Evolutionary conservation across 208 protist species (phyloP).

Genomic region (Leishmania mexicana): DNA sequence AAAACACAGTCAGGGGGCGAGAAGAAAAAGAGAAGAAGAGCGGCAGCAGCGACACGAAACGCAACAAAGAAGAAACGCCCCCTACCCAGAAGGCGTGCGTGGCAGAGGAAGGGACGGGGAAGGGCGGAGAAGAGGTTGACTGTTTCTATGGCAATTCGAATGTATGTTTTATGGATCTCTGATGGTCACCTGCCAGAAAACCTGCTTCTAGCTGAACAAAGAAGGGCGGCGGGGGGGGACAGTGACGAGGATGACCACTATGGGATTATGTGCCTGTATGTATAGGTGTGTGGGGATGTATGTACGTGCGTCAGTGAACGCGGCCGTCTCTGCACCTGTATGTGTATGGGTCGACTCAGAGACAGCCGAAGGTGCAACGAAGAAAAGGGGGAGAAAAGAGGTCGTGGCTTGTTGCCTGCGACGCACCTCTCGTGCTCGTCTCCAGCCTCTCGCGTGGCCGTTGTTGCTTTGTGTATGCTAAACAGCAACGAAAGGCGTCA

Average conservation of each 20-base stretch:
- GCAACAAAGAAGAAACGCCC: too few relatives aligned
- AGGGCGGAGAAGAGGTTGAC: not conserved
- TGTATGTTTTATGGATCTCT: not conserved
- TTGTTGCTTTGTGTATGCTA: not conserved
- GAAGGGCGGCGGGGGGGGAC: not conserved
- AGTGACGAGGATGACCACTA: not conserved
- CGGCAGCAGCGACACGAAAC: not conserved
- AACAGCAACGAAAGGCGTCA: not conserved
- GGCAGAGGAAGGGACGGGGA: not conserved
- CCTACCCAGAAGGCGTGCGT: not conserved
- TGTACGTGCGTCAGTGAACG: not conserved
- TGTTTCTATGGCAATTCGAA: not conserved
- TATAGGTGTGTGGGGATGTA: slow-evolving; percentile 7
- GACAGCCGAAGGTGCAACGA: not conserved
- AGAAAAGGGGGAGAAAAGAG: not conserved
- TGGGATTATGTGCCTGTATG: not conserved
- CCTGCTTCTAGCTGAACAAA: too few relatives aligned
- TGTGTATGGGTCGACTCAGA: not conserved
- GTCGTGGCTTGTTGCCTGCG: not conserved
- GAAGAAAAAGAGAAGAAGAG: not conserved
- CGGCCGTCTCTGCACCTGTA: not conserved
- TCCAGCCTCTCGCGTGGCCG: not conserved
- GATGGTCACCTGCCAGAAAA: not conserved
- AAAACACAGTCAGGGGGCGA: not conserved
- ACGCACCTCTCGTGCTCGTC: not conserved